Base-by-base conservation (phyloP, 1,139 yeast genomes). In the Hansenula sp. region DNA sequence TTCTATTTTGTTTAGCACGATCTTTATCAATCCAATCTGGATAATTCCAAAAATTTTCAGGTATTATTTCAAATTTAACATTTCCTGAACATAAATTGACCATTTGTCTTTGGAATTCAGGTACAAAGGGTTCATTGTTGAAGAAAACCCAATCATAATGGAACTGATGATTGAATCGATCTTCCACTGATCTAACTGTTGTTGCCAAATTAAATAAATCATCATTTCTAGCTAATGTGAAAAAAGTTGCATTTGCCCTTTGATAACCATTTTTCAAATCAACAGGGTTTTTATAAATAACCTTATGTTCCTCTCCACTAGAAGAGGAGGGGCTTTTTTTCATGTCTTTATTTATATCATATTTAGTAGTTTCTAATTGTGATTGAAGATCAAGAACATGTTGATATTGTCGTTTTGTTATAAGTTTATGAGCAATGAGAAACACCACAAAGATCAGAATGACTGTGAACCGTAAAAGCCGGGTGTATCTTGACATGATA, bases 121-220 rank as follows among this genome's bases (percentile, higher is more conserved):
- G 74, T 21, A 72, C 63, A 60, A 82, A 84, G 27, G 68, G 74
- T 50, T 74, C 84, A 52, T 84, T 84, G 63, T 84, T 84, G 47
- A 85, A 68, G 59, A 86, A 86, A 12, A 85, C 85, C 94, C 94
- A 86, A 61, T 85, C 93, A 61, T 86, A 86, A 56, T 81, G 71
- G 66, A 65, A 85, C 47, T 77, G 71, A 35, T 68, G 60, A 67
- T 86, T 86, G 70, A 85, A 86, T 39, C 90, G 70, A 59, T 83
- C 88, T 63, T 86, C 93, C 44, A 84, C 72, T 38, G 72, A 68
- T 54, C 79, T 69, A 42, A 80, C 74, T 0, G 84, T 72, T 33
- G 65, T 65, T 38, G 74, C 67, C 43, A 80, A 68, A 67, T 64
- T 68, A 51, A 63, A 67, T 37, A 79, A 57, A 57, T 80, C 86